Evolutionary conservation across 108 stramenopile species (phyloP), one percentile per base, ranked within the genome.

Genomic region (Cyclotella kingstonii): DNA sequence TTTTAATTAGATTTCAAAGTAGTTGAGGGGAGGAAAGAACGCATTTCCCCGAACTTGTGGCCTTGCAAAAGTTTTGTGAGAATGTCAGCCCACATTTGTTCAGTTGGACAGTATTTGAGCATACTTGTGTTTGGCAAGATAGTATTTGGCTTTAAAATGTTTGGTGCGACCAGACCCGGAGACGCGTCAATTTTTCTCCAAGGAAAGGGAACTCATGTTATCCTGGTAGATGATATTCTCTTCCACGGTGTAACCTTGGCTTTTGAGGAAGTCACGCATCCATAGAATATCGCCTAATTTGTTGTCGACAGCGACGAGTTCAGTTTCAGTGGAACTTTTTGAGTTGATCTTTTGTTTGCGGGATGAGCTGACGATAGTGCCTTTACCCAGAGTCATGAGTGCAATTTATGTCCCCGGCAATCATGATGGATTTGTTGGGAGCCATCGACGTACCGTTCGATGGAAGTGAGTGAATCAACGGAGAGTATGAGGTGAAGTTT

Each of bases 171-270:
- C n/a, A n/a, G n/a, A n/a, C n/a, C n/a, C n/a, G n/a, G n/a, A n/a
- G n/a, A n/a, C n/a, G n/a, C n/a, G n/a, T n/a, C 4, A 15, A 2
- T 3, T 40, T 40, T 15, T 15, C 15, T 2, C n/a, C 15, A 18
- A 46, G 14, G 45, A 46, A 22, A 46, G 45, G 19, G 9, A 4
- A 46, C 21, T 46, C n/a, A n/a, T 46, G 45, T 46, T 46, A 19
- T 46, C 45, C 23, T 46, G 45, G 18, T 22, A 46, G 10, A 46
- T 22, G 21, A 46, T 36, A 36, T 36, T 36, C 11, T 36, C 9
- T 36, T 36, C 36, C n/a, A n/a, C n/a, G n/a, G n/a, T n/a, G 18
- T 46, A 46, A 3, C 45, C 3, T 22, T 46, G 45, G n/a, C 21
- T 2, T 1, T 3, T 22, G 11, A 46, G 19, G 45, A 46, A 46